These are phyloP conservation scores for Pestalotiopsis sp. DNA, from an alignment of 2,329 filamentous ascomycete species.

Conservation along the genomic window DNA sequence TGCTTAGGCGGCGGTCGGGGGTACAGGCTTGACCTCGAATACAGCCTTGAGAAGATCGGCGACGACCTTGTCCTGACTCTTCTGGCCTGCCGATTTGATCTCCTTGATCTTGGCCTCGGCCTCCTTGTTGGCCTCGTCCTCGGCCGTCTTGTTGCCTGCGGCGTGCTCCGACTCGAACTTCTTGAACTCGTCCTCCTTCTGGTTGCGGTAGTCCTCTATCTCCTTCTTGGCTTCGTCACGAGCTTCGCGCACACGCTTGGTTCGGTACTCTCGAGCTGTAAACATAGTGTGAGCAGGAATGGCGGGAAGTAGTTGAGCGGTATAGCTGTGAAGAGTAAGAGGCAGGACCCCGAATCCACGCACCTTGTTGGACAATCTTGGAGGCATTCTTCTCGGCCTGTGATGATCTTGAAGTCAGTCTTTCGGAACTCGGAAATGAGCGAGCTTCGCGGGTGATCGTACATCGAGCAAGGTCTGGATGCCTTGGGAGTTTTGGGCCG, in stretches of 20 bases:
- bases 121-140: conserved; percentile 78
- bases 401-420: conserved; percentile 1
- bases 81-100: conserved; percentile 79
- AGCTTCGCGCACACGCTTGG: conserved; percentile 95
- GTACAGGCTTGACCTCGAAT: conserved; percentile 76
- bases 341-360: conserved; percentile 24
- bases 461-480: conserved; percentile 99
- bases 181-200: conserved; percentile 95
- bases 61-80: conserved; percentile 78
- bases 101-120: conserved; percentile 80
- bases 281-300: conserved; percentile 2
- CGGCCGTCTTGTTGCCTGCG: conserved; percentile 81
- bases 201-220: conserved; percentile 86
- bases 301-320: neutral
- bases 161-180: conserved; percentile 91
- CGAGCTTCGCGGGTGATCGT: conserved; percentile 40
- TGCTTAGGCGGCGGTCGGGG: conserved; percentile 30
- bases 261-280: conserved; percentile 62
- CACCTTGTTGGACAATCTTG: conserved; percentile 98
- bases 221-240: conserved; percentile 97
- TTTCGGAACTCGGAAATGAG: neutral
- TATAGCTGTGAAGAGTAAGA: neutral
- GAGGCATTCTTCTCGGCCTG: conserved; percentile 97
- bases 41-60: conserved; percentile 85
- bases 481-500: conserved; percentile 96